Conservation (phyloP, 1,284 basidiomycete species). For the Cryptococcus floricola region DNA sequence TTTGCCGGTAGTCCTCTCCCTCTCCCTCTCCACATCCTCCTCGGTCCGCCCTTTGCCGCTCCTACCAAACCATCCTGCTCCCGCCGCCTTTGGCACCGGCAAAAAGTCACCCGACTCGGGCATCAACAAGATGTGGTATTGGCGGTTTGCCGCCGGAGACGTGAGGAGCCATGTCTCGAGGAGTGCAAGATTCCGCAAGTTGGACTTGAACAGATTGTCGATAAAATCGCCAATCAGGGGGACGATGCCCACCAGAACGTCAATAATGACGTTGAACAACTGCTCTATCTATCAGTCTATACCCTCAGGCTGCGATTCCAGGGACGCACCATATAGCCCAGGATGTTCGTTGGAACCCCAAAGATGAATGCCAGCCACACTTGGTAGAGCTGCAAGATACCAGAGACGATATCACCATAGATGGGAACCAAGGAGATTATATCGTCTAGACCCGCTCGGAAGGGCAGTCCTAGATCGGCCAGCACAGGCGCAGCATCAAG, state of each 20-base stretch:
- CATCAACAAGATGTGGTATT: slow-evolving; percentile 49
- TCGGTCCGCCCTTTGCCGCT: slow-evolving; percentile 8
- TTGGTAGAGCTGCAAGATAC: slow-evolving; percentile 46
- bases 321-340: slow-evolving; percentile 43
- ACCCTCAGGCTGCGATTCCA: not conserved
- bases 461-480: slow-evolving; percentile 47
- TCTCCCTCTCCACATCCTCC: slow-evolving; percentile 23
- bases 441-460: slow-evolving; percentile 49
- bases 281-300: slow-evolving; percentile 14
- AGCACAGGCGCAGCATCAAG: slow-evolving; percentile 49
- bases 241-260: slow-evolving; percentile 45
- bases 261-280: slow-evolving; percentile 42
- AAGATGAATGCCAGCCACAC: slow-evolving; percentile 47
- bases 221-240: slow-evolving; percentile 47
- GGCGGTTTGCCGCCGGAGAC: slow-evolving; percentile 7
- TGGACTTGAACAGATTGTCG: slow-evolving; percentile 50
- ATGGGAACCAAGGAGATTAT: slow-evolving; percentile 48
- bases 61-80: slow-evolving; percentile 21
- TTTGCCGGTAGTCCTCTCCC: slow-evolving; percentile 31
- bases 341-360: slow-evolving; percentile 32
- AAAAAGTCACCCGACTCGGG: slow-evolving; percentile 41
- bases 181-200: slow-evolving; percentile 45
- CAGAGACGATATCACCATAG: slow-evolving; percentile 47
- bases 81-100: slow-evolving; percentile 26
- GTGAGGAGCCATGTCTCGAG: slow-evolving; percentile 44